Percentiles rank a stretch among this genome's conserved stretches.
Evolutionary conservation across 2,329 filamentous ascomycete genomes (phyloP).

Genomic region (Xylariaceae sp.): DNA sequence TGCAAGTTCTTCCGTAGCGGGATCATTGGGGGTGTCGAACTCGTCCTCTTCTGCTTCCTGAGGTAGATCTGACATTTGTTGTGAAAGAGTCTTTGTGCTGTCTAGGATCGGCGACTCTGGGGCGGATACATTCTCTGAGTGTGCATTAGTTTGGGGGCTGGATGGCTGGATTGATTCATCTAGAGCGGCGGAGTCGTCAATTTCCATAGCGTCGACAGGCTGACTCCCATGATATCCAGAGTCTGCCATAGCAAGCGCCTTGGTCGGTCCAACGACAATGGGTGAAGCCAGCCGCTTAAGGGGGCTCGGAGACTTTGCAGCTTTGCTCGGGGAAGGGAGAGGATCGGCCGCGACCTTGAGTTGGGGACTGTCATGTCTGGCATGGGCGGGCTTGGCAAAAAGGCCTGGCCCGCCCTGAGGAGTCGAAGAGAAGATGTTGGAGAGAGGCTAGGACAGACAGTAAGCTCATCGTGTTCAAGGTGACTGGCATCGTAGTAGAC

Average conservation of each 20-base stretch:
- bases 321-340: slow-evolving; percentile 30
- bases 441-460: slow-evolving; percentile 46
- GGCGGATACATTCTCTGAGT: slow-evolving; percentile 22
- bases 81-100: slow-evolving; percentile 19
- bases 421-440: slow-evolving; percentile 53
- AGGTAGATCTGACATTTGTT: slow-evolving; percentile 21
- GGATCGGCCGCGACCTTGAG: slow-evolving; percentile 56
- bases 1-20: slow-evolving; percentile 22
- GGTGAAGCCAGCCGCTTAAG: slow-evolving; percentile 33
- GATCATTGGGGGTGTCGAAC: slow-evolving; percentile 28
- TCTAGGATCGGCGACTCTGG: slow-evolving; percentile 19
- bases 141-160: slow-evolving; percentile 18
- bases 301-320: slow-evolving; percentile 33
- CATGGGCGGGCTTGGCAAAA: slow-evolving; percentile 44
- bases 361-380: slow-evolving; percentile 50
- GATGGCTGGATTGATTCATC: slow-evolving; percentile 26
- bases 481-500: slow-evolving; percentile 29
- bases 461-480: slow-evolving; percentile 5
- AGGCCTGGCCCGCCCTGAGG: slow-evolving; percentile 51
- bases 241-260: slow-evolving; percentile 45
- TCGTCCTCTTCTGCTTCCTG: slow-evolving; percentile 21
- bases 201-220: slow-evolving; percentile 47
- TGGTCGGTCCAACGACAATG: slow-evolving; percentile 24
- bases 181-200: slow-evolving; percentile 22
- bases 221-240: slow-evolving; percentile 71